Conservation (phyloP, 2,329 filamentous ascomycete species). For the Claviceps fusiformis region DNA sequence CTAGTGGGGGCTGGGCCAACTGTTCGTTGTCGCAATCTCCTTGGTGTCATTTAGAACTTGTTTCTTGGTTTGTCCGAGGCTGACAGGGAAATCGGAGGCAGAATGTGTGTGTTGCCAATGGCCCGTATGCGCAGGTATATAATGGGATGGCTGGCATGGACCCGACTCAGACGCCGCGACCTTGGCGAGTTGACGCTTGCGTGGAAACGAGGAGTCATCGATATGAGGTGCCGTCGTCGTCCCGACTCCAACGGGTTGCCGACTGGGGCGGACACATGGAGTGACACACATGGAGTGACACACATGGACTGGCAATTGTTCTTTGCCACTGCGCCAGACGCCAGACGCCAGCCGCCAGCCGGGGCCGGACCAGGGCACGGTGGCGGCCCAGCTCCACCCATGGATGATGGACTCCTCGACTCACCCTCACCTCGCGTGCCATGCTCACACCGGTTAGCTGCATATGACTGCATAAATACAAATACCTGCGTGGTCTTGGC, state of each 20-base stretch:
- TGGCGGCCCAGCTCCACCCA: no score
- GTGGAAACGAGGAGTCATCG: constrained; percentile 3
- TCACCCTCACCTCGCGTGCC: no score
- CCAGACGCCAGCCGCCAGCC: not conserved
- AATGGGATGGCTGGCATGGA: not conserved
- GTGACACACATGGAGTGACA: not conserved
- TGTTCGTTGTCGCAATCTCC: constrained; percentile 12
- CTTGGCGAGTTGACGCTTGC: constrained; percentile 7
- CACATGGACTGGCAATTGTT: not conserved
- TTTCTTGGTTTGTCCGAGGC: not conserved
- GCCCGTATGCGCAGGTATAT: no score
- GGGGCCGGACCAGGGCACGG: no score
- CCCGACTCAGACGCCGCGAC: constrained; percentile 2
- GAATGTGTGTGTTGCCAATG: no score
- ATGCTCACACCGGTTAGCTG: not conserved
- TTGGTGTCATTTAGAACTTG: constrained; percentile 14
- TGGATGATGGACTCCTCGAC: no score
- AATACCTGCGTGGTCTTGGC: not conserved
- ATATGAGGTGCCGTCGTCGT: not conserved
- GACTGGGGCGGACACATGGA: not conserved
- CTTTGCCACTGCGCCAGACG: not conserved
- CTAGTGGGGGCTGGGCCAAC: constrained; percentile 9
- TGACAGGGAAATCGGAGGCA: not conserved
- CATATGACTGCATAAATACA: not conserved
- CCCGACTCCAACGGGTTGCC: no score